Base-by-base conservation (phyloP, 108 stramenopile species). In the Nannochloropsis granulata region DNA sequence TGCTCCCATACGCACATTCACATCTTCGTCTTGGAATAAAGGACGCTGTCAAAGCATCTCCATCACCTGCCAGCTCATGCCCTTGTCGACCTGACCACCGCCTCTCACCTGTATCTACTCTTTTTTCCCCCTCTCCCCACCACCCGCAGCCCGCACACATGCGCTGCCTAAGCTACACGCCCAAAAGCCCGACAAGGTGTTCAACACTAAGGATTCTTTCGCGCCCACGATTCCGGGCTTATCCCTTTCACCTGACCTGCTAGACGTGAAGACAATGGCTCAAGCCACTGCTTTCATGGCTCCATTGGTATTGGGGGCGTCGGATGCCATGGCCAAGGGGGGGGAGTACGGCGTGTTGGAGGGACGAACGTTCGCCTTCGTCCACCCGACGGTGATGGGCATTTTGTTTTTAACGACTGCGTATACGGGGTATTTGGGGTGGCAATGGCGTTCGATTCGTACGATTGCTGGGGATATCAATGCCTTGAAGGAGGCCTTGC, bases 381-480 rank as follows among this genome's bases (percentile, higher is more conserved):
- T 97, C 23, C 97, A 98, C 90, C 97, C 97, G 24, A 86, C 93
- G 45, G 89, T 93, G 86, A 98, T 97, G 96, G 82, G 86, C 44
- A 79, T 88, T 56, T 88, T 95, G 89, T 88, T 94, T 12, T 87
- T 84, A 0, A 85, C 94, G 13, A 92, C 93, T 42, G 79, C 92
- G 13, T 95, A 92, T 25, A 94, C 97, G 42, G 97, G 92, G 14
- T 85, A 94, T 34, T 88, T 95, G 45, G 97, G 97, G 44, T 94
- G 95, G 84, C 92, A 98, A 78, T 98, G 95, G 95, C 90, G 96
- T 23, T 78, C 25, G 23, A 34, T 95, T 84, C 90, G 95, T 19
- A 95, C 94, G 23, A 43, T 97, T 12, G 94, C 95, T 0, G 95
- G 93, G 82, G 95, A 95, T 45, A 94, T 97, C 81, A 87, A 84